Evolutionary conservation across 2,329 filamentous ascomycete species (phyloP).

Genomic region (Clarireedia homoeocarpa): DNA sequence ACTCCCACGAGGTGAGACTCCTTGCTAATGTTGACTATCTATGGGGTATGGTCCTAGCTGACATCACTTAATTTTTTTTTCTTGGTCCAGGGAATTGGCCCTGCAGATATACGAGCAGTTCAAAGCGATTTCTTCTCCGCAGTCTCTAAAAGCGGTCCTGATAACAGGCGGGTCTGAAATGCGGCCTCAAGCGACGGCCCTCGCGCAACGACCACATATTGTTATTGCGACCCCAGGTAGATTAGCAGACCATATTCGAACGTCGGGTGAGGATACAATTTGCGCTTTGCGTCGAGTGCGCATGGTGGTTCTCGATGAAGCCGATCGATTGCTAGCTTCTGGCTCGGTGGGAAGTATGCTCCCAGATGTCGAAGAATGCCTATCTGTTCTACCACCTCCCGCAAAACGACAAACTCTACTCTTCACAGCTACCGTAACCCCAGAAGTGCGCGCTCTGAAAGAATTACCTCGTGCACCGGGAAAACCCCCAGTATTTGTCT

Average conservation of each 20-base stretch:
- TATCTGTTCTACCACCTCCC: constrained; percentile 71
- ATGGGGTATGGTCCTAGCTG: constrained; percentile 7
- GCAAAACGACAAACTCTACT: constrained; percentile 81
- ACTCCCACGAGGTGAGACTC: constrained; percentile 66
- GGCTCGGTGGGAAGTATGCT: constrained; percentile 9
- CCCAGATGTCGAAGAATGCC: constrained; percentile 23
- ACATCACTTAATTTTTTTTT: constrained; percentile 8
- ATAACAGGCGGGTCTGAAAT: constrained; percentile 91
- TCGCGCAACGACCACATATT: constrained; percentile 76
- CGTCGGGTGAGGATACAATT: constrained; percentile 85
- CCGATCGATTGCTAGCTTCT: constrained; percentile 82
- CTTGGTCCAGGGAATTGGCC: constrained; percentile 62
- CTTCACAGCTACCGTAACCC: constrained; percentile 92
- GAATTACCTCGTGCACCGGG: constrained; percentile 61
- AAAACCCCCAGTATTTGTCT: constrained; percentile 76
- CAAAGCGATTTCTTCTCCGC: constrained; percentile 81
- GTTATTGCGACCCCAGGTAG: constrained; percentile 92
- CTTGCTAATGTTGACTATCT: background rate
- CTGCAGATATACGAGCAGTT: constrained; percentile 96
- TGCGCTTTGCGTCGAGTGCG: constrained; percentile 70
- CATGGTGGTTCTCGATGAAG: constrained; percentile 91
- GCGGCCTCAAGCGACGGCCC: constrained; percentile 77
- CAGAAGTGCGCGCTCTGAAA: constrained; percentile 83
- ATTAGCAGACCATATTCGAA: constrained; percentile 86
- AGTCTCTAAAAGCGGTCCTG: constrained; percentile 80